Percentiles rank a stretch among this genome's conserved stretches.
Conservation (phyloP, 2,329 filamentous ascomycete species). For the Colletotrichum nymphaeae region DNA sequence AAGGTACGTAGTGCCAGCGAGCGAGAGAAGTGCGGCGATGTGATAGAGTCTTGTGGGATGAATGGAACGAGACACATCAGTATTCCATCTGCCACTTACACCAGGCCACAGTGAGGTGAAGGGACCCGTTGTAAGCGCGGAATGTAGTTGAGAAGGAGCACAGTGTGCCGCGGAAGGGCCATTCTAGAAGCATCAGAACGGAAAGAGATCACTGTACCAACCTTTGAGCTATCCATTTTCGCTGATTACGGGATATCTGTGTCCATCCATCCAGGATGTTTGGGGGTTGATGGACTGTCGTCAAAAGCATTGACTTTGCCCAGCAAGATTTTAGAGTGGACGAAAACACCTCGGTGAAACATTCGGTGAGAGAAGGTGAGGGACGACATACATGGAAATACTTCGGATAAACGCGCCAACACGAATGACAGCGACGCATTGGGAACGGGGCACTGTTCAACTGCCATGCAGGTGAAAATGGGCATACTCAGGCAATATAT, state of each 20-base stretch:
- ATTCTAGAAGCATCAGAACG: background rate
- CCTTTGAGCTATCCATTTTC: conserved; percentile 33
- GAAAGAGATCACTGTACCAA: background rate
- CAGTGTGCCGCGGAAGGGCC: background rate
- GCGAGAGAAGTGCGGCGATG: background rate
- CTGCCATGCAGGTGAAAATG: background rate
- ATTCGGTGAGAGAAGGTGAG: conserved; percentile 14
- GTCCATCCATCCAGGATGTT: conserved; percentile 4
- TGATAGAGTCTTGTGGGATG: background rate
- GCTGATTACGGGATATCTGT: background rate
- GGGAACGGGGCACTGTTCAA: background rate
- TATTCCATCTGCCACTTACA: background rate
- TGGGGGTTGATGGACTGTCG: background rate
- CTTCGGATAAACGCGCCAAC: conserved; percentile 8
- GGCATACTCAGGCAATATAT: background rate
- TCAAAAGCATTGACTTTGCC: background rate
- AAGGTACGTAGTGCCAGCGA: no score
- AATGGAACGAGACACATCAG: background rate
- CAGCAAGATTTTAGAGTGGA: conserved; percentile 13
- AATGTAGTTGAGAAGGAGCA: background rate
- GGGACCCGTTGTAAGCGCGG: background rate
- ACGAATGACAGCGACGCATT: no score
- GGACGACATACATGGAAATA: conserved; percentile 7
- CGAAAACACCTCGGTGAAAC: conserved; percentile 16
- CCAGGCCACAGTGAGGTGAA: background rate